A percentile compares a stretch with the other conserved stretches of the same genome.
phyloP scores from a whole-genome alignment of 192 early-diverging fungal species.

The Backusella circina region DNA sequence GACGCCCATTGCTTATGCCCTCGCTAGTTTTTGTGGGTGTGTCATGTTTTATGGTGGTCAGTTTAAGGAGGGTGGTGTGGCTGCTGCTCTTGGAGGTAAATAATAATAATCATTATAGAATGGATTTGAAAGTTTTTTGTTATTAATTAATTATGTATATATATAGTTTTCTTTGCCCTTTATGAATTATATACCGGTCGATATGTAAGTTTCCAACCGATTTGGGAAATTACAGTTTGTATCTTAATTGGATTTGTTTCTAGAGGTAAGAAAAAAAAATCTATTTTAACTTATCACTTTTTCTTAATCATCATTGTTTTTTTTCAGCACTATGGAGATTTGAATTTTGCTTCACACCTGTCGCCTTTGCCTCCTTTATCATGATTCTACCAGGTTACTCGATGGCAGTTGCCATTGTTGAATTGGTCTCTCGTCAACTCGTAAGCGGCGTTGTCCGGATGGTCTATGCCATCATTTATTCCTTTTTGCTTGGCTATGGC shows the following conservation, averaged over 20 bases:
- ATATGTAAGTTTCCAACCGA: conserved; percentile 43
- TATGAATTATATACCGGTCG: conserved; percentile 52
- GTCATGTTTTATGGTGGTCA: conserved; percentile 66
- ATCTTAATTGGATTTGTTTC: conserved; percentile 44
- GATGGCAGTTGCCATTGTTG: conserved; percentile 80
- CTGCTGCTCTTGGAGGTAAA: conserved; percentile 40
- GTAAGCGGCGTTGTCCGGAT: conserved; percentile 85
- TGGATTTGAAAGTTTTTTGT: too few species aligned
- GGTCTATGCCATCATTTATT: conserved; percentile 76
- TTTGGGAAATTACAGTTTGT: conserved; percentile 44
- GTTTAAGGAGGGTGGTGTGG: conserved; percentile 63
- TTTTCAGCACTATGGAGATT: conserved; percentile 25
- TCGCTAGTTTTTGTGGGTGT: conserved; percentile 55
- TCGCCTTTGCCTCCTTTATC: conserved; percentile 57
- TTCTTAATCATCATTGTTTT: not conserved
- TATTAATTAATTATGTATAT: not conserved
- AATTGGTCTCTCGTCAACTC: conserved; percentile 83
- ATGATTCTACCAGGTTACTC: conserved; percentile 73
- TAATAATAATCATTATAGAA: too few species aligned
- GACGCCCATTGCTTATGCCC: conserved; percentile 48
- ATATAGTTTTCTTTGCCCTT: conserved; percentile 17
- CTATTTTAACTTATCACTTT: not conserved
- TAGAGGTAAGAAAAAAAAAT: conserved; percentile 6
- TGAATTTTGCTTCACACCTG: conserved; percentile 60
- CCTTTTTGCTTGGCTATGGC: conserved; percentile 75